These are phyloP conservation scores for Tetrapisispora pingtungensis DNA, from an alignment of 805 yeast genomes.

Conservation along the genomic window DNA sequence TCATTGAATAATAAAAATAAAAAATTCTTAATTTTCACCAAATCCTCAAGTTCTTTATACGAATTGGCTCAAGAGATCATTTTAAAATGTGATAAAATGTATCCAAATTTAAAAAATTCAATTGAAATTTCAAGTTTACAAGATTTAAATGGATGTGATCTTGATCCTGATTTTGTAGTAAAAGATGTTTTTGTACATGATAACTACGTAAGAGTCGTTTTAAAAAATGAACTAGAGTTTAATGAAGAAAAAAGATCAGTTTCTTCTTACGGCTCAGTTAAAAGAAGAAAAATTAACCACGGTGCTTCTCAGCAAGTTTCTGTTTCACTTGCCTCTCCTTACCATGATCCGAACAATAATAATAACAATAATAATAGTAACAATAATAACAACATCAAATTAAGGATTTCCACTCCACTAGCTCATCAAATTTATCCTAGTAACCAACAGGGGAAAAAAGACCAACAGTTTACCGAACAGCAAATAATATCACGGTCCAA, in stretches of 20 bases:
- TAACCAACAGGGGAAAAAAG: constrained; percentile 6
- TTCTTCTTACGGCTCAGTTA: constrained; percentile 6
- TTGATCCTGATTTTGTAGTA: constrained; percentile 67
- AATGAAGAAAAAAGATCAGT: constrained; percentile 10
- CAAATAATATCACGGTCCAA: constrained; percentile 20
- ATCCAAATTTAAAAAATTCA: constrained; percentile 42
- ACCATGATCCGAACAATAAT: constrained; percentile 10
- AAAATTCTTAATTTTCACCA: constrained; percentile 59
- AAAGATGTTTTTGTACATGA: constrained; percentile 51
- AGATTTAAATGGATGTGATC: constrained; percentile 57
- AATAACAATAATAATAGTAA: constrained; percentile 9
- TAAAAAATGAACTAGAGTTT: constrained; percentile 32
- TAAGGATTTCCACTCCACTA: constrained; percentile 32
- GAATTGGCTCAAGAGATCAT: constrained; percentile 45
- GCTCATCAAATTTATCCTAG: constrained; percentile 33
- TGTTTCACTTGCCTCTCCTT: constrained; percentile 3
- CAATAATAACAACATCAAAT: constrained; percentile 12
- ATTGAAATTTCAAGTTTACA: constrained; percentile 53
- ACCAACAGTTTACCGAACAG: constrained; percentile 14
- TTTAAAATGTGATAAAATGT: constrained; percentile 48
- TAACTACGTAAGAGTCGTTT: constrained; percentile 38
- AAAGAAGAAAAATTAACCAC: constrained; percentile 18
- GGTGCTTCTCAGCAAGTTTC: constrained; percentile 10
- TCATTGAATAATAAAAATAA: constrained; percentile 11
- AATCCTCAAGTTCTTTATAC: constrained; percentile 36